Evolutionary conservation across 331 rosid genomes (phyloP), one percentile per base, ranked within the genome.

Genomic region (Quercus phellos): DNA sequence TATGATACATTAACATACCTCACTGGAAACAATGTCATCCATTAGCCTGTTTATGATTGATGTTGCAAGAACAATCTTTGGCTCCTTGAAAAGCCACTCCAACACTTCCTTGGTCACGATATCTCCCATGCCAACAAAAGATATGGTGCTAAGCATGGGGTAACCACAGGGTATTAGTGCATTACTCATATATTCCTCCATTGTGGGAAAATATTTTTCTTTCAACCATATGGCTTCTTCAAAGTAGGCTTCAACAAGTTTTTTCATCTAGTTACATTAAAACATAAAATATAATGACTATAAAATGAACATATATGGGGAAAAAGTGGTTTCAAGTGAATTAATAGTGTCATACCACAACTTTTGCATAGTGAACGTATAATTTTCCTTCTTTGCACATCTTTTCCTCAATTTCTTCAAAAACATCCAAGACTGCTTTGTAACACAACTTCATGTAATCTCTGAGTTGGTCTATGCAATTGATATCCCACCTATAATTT

Each of bases 401-500:
- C 5, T 38, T 17, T 10, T 53, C 77, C 12, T 83, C 78, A 30
- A 82, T 60, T 68, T 85, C 93, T 32, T 50, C 34, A 11, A 55
- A 81, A 18, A 71, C 5, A 27, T 74, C 77, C 6, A 80, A 42
- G 13, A 85, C 0, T 71, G 80, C 72, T 1, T 58, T 26, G 35
- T 84, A 89, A 21, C 50, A 76, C 4, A 30, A 14, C 77, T 85
- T 77, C 89, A 89, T 84, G 58, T 86, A 84, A 35, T 82, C 83
- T 5, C 87, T 87, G 5, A 90, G 87, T 38, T 77, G 35, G 56
- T 58, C 68, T 2, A 80, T 14, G 32, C 0, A 21, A 19, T 56
- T 55, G 2, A 42, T 50, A 64, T 88, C 84, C 90, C 89, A 90
- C 55, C 87, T 90, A 83, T 59, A 24, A 63, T 74, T 55, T 68